Evolutionary conservation across 1,139 yeast species (phyloP).

Genomic region (Diutina sp.): DNA sequence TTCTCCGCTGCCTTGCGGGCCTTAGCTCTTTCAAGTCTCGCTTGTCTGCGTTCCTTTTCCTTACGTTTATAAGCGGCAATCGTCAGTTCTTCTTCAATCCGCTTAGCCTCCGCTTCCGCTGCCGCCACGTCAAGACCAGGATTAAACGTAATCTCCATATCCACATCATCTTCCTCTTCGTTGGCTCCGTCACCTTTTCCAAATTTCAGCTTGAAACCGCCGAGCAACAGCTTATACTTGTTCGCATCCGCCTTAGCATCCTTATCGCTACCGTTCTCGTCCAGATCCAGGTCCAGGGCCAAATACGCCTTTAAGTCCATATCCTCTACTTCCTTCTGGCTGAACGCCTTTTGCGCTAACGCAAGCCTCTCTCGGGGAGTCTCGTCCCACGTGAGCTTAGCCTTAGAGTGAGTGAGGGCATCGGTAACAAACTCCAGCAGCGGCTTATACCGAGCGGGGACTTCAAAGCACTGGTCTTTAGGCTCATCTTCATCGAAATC

Average conservation of each 20-base stretch:
- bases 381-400: slow-evolving; percentile 94
- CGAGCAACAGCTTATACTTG: slow-evolving; percentile 56
- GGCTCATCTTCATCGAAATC: slow-evolving; percentile 64
- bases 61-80: slow-evolving; percentile 76
- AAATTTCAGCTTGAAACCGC: slow-evolving; percentile 19
- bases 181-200: slow-evolving; percentile 18
- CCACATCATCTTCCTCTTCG: slow-evolving; percentile 56
- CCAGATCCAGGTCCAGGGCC: slow-evolving; percentile 69
- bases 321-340: slow-evolving; percentile 85
- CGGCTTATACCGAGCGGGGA: slow-evolving; percentile 80
- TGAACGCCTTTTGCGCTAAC: slow-evolving; percentile 67
- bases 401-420: slow-evolving; percentile 88
- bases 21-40: slow-evolving; percentile 63
- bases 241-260: slow-evolving; percentile 25
- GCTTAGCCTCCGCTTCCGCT: slow-evolving; percentile 16
- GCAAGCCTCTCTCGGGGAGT: slow-evolving; percentile 87
- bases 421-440: slow-evolving; percentile 69
- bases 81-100: slow-evolving; percentile 54
- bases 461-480: slow-evolving; percentile 54
- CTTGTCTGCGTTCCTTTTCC: slow-evolving; percentile 84
- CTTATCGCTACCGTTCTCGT: slow-evolving; percentile 12
- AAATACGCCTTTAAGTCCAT: slow-evolving; percentile 94
- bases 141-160: slow-evolving; percentile 91
- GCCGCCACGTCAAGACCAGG: slow-evolving; percentile 61
- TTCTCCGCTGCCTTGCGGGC: slow-evolving; percentile 21